Base-by-base conservation (phyloP, 495 filamentous ascomycete genomes). In the Penicillium turbatum region DNA sequence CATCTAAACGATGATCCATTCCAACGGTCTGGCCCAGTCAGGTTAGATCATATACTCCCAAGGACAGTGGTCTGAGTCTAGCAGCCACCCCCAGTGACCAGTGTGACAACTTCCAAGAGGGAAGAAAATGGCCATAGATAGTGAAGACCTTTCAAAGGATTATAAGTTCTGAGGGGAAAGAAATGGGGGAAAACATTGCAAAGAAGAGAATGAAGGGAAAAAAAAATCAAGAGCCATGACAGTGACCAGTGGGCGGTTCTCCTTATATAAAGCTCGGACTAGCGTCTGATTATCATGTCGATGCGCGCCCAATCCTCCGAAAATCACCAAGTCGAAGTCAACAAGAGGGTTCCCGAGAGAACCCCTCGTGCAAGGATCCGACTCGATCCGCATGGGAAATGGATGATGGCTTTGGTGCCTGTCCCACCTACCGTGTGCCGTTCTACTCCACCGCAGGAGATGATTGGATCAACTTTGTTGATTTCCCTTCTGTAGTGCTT, bases 181-280 rank as follows among this genome's bases (percentile, higher is more conserved):
- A 45, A 47, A 26, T n/a, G 40, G 35, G 55, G 37, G 45, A 26
- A 35, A 38, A 41, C 17, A 50, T 47, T 48, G 29, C 31, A 16
- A 59, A 53, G 48, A 24, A 41, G 29, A 45, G 57, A 45, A 12
- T 34, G 7, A 34, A 36, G 34, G 44, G 51, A 49, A 51, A 51
- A 51, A 35, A 53, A 37, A 39, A 54, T 51, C 52, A 36, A 53
- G 54, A 48, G 54, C 57, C 54, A 39, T 37, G n/a, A 39, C 57
- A 47, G 48, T 61, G 62, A 62, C 61, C 56, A 56, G 51, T 51
- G 60, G 65, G 54, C 51, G 62, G 65, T 42, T 59, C 61, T 67
- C 57, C 64, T 71, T 71, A 68, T 72, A 72, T 66, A 64, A 62
- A 63, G 57, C 61, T 57, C 53, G 39, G 56, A 41, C 63, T 64